Evolutionary conservation across 768 basidiomycete genomes (phyloP).

Genomic region (Pisolithus orientalis): DNA sequence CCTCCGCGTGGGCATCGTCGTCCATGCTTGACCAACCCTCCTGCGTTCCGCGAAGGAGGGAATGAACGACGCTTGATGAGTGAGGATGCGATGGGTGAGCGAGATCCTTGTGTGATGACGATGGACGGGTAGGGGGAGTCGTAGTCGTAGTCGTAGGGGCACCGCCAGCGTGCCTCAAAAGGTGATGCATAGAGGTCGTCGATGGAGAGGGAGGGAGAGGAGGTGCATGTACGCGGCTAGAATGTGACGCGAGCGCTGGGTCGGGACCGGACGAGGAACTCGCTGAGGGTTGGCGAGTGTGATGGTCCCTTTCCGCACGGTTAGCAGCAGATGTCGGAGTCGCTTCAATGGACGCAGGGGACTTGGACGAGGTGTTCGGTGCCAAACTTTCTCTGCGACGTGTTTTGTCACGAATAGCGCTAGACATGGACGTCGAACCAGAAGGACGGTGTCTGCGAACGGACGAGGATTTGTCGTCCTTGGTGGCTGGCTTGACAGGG

Average conservation of each 20-base stretch:
- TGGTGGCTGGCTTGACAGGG: constrained; percentile 21
- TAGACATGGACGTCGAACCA: constrained; percentile 42
- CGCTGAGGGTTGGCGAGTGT: constrained; percentile 61
- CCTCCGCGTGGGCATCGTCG: constrained; percentile 85
- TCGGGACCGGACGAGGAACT: constrained; percentile 57
- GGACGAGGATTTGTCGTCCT: constrained; percentile 45
- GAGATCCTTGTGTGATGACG: constrained; percentile 35
- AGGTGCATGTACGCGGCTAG: constrained; percentile 64
- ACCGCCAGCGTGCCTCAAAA: constrained; percentile 53
- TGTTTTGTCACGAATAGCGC: constrained; percentile 34
- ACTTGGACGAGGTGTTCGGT: constrained; percentile 35
- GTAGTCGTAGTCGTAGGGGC: constrained; percentile 33
- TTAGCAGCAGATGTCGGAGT: constrained; percentile 18
- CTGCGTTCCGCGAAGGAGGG: constrained; percentile 79
- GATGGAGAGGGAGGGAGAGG: constrained; percentile 89
- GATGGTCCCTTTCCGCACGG: constrained; percentile 31
- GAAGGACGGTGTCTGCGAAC: constrained; percentile 69
- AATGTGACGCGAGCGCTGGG: constrained; percentile 35
- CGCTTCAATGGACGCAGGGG: constrained; percentile 10
- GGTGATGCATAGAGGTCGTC: constrained; percentile 82
- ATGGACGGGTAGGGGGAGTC: constrained; percentile 27
- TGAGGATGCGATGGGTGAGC: constrained; percentile 39
- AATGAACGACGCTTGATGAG: constrained; percentile 70
- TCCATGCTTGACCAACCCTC: constrained; percentile 87
- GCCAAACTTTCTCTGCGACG: constrained; percentile 48